These are phyloP conservation scores for Rhodotorula mucilaginosa DNA, from an alignment of 1,284 basidiomycete genomes.

Conservation along the genomic window DNA sequence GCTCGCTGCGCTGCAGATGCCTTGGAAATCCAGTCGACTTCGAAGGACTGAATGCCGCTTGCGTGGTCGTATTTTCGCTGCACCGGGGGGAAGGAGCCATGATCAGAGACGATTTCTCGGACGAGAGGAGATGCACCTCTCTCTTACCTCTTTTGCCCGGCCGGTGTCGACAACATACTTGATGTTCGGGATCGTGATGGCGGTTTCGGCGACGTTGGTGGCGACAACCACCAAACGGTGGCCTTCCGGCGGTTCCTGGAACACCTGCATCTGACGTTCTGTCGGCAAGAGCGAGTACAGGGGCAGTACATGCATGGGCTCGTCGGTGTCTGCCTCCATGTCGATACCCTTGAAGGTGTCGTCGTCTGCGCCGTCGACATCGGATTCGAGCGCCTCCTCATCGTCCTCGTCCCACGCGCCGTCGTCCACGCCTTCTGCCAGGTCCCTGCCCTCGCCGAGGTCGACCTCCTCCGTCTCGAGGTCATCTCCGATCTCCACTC, in stretches of 20 bases:
- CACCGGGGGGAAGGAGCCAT: background rate
- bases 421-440: conserved; percentile 63
- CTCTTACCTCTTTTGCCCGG: conserved; percentile 65
- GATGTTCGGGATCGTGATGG: conserved; percentile 72
- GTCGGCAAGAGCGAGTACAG: conserved; percentile 70
- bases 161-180: conserved; percentile 73
- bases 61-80: conserved; percentile 60
- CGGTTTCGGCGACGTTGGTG: conserved; percentile 77
- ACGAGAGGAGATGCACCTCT: background rate
- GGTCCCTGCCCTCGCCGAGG: conserved; percentile 56
- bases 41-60: conserved; percentile 68
- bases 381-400: conserved; percentile 48
- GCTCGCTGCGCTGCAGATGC: conserved; percentile 70
- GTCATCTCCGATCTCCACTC: conserved; percentile 47
- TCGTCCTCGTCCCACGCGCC: conserved; percentile 50
- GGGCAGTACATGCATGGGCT: conserved; percentile 68
- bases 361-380: conserved; percentile 46
- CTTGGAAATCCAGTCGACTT: conserved; percentile 71
- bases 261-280: conserved; percentile 72
- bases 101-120: background rate
- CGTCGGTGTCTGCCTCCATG: conserved; percentile 61
- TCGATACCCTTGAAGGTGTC: conserved; percentile 57
- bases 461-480: conserved; percentile 82
- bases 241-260: conserved; percentile 63
- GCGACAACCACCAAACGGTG: conserved; percentile 68